phyloP scores from a whole-genome alignment of 768 basidiomycete species.

The Kwoniella sp. region DNA sequence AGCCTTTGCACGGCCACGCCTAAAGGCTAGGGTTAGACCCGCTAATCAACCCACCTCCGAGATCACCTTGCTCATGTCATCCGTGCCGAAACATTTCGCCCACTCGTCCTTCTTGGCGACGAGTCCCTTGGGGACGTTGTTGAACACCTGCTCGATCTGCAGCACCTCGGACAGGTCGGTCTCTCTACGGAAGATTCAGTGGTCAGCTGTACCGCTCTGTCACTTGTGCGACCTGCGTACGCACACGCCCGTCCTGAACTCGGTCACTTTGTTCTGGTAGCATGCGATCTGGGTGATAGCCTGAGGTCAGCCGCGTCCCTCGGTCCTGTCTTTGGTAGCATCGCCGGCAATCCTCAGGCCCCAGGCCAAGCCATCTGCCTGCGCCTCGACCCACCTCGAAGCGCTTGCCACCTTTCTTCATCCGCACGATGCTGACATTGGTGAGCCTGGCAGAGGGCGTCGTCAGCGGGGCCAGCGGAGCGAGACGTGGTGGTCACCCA shows the following conservation, averaged over 20 bases:
- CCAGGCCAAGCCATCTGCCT: too few relatives aligned
- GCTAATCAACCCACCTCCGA: conserved; percentile 61
- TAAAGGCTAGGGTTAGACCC: too few relatives aligned
- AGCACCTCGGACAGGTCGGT: conserved; percentile 90
- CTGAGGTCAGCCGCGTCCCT: neutral
- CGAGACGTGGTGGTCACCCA: conserved; percentile 8
- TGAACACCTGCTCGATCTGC: conserved; percentile 92
- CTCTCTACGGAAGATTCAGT: conserved; percentile 58
- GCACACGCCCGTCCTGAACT: conserved; percentile 87
- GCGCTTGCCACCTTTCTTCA: conserved; percentile 95
- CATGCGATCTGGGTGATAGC: conserved; percentile 97
- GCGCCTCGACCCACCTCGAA: conserved; percentile 70
- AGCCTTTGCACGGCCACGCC: too few relatives aligned
- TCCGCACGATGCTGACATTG: conserved; percentile 90
- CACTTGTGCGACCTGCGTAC: conserved; percentile 36
- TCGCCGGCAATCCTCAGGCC: neutral
- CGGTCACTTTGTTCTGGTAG: conserved; percentile 99
- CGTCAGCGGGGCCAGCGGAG: neutral
- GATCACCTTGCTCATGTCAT: conserved; percentile 66
- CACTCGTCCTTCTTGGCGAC: conserved; percentile 84
- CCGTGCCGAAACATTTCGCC: conserved; percentile 82
- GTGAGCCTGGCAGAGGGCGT: conserved; percentile 90
- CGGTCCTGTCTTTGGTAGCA: neutral
- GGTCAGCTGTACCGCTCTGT: neutral
- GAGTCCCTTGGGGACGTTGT: conserved; percentile 94